Percentiles rank a stretch among this genome's conserved stretches.
phyloP scores from a whole-genome alignment of 169 alveolate species.

The Plasmodium fragile region DNA sequence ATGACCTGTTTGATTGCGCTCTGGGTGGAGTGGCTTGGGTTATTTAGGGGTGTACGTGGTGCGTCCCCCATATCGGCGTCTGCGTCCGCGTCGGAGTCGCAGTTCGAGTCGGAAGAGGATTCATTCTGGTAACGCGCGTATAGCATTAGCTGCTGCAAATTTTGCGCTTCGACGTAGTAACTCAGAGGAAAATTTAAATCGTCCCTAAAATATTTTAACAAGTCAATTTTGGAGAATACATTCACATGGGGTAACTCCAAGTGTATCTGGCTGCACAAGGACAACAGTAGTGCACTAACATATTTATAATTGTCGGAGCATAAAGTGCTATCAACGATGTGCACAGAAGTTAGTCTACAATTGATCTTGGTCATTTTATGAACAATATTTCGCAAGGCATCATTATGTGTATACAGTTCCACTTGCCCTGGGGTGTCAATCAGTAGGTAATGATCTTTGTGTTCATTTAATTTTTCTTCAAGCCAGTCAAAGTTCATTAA shows the following conservation, averaged over 20 bases:
- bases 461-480: conserved; percentile 76
- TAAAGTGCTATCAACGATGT: conserved; percentile 93
- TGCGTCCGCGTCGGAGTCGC: too few species aligned
- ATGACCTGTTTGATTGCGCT: background rate
- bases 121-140: conserved; percentile 50
- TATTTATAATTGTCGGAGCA: conserved; percentile 93
- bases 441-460: conserved; percentile 89
- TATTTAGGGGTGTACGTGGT: background rate
- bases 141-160: conserved; percentile 49
- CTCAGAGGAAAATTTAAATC: conserved; percentile 81
- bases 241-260: conserved; percentile 96
- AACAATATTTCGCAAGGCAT: conserved; percentile 90
- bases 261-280: conserved; percentile 95
- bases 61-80: background rate
- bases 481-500: conserved; percentile 94
- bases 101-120: conserved; percentile 41
- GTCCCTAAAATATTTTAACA: conserved; percentile 83
- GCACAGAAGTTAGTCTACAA: conserved; percentile 81
- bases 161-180: conserved; percentile 71
- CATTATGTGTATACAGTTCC: conserved; percentile 96
- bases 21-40: background rate
- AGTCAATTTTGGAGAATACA: conserved; percentile 92
- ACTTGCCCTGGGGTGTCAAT: conserved; percentile 98
- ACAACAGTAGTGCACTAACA: conserved; percentile 93
- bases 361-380: conserved; percentile 83